Percentiles rank a stretch among this genome's conserved stretches.
Conservation (phyloP, 2,329 filamentous ascomycete species). For the Cladobotryum protrusum region DNA sequence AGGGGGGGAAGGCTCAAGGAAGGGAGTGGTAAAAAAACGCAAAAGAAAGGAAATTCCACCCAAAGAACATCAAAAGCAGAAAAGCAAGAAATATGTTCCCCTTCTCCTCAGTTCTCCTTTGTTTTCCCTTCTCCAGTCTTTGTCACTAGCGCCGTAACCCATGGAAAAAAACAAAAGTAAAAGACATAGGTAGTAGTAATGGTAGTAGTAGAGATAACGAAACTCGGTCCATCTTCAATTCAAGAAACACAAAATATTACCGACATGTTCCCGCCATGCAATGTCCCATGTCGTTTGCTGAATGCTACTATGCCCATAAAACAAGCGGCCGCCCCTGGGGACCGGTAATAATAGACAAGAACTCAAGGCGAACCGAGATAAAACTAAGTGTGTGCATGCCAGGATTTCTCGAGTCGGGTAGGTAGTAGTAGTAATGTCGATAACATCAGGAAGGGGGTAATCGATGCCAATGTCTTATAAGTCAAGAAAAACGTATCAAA, state of each 20-base stretch:
- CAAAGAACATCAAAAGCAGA: conserved; percentile 4
- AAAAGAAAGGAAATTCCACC: background rate
- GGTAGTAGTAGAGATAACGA: background rate
- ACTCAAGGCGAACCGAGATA: no score
- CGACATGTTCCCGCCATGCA: background rate
- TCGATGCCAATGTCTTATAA: background rate
- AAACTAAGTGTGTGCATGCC: no score
- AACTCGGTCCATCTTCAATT: background rate
- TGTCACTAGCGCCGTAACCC: conserved; percentile 23
- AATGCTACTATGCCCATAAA: background rate
- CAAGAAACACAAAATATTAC: conserved; percentile 1
- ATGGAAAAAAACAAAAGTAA: conserved; percentile 17
- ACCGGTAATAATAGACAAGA: background rate
- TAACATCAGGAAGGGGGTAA: background rate
- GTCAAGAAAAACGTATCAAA: conserved; percentile 5
- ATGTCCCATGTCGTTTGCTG: background rate
- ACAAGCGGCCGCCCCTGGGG: background rate
- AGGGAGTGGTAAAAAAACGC: conserved; percentile 2
- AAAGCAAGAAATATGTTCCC: conserved; percentile 4
- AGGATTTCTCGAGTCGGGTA: no score
- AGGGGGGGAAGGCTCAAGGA: background rate
- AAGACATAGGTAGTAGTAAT: background rate
- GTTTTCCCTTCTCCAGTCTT: conserved; percentile 5
- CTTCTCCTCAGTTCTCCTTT: conserved; percentile 4
- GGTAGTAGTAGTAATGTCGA: no score